Conservation (phyloP, 1,284 basidiomycete genomes). For the Phylloboletellus chloephorus region DNA sequence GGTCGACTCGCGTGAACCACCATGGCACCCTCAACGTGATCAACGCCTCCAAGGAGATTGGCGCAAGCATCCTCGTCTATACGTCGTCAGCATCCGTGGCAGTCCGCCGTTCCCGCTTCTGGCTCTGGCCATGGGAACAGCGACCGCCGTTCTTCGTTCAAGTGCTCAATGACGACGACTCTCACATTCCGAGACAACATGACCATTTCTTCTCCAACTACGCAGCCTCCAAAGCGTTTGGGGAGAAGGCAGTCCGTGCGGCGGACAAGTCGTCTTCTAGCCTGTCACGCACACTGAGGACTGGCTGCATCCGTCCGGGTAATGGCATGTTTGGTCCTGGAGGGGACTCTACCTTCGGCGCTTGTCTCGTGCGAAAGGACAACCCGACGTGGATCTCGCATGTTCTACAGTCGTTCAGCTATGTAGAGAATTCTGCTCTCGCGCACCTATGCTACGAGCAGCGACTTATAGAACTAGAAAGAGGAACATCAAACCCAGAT, state of each 20-base stretch:
- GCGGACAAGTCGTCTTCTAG: slow-evolving; percentile 44
- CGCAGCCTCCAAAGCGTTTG: slow-evolving; percentile 52
- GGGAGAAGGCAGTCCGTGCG: slow-evolving; percentile 50
- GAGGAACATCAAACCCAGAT: slow-evolving; percentile 47
- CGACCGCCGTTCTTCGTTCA: slow-evolving; percentile 52
- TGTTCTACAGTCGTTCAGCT: slow-evolving; percentile 57
- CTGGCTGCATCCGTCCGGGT: slow-evolving; percentile 67
- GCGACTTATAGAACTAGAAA: slow-evolving; percentile 47
- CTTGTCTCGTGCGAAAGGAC: slow-evolving; percentile 50
- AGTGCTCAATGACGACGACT: slow-evolving; percentile 52
- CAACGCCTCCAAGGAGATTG: slow-evolving; percentile 35
- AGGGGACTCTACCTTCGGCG: slow-evolving; percentile 61
- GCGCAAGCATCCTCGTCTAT: slow-evolving; percentile 50
- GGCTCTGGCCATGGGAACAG: slow-evolving; percentile 68
- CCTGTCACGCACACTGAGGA: slow-evolving; percentile 40
- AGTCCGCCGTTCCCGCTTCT: slow-evolving; percentile 50
- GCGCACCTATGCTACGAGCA: slow-evolving; percentile 68
- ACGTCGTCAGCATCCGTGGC: slow-evolving; percentile 60
- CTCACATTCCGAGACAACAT: slow-evolving; percentile 41
- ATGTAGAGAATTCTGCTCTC: slow-evolving; percentile 68
- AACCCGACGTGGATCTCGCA: slow-evolving; percentile 60
- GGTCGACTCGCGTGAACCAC: slow-evolving; percentile 59
- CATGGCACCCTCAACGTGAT: slow-evolving; percentile 60
- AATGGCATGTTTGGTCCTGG: slow-evolving; percentile 71
- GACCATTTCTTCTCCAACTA: slow-evolving; percentile 68